phyloP scores from a whole-genome alignment of 352 stramenopile species.

The Globisporangium spinosum region DNA sequence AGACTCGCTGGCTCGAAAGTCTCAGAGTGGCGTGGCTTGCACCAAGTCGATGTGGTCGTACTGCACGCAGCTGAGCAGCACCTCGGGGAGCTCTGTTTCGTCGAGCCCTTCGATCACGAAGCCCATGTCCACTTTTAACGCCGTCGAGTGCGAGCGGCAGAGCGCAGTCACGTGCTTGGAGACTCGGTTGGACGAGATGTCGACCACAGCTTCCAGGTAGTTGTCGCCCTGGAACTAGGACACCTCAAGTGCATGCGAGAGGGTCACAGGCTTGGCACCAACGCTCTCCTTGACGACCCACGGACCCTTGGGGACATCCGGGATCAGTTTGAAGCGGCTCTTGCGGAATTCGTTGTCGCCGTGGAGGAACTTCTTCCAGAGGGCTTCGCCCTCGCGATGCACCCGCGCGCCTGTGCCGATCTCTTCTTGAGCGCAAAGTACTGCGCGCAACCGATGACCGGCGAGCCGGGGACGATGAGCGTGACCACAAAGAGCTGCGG shows the following conservation, averaged over 20 bases:
- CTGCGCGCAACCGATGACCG: constrained; percentile 64
- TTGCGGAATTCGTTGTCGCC: constrained; percentile 68
- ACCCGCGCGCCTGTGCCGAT: constrained; percentile 11
- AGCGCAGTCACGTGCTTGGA: constrained; percentile 78
- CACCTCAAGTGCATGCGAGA: constrained; percentile 60
- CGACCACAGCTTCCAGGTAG: constrained; percentile 76
- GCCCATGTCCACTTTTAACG: constrained; percentile 71
- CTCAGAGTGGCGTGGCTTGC: constrained; percentile 45
- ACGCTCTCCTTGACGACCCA: constrained; percentile 85
- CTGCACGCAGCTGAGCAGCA: constrained; percentile 74
- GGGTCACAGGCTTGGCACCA: constrained; percentile 70
- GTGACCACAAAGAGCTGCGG: constrained; percentile 75
- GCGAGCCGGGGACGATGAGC: constrained; percentile 63
- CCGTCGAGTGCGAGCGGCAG: constrained; percentile 60
- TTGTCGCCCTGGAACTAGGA: constrained; percentile 51
- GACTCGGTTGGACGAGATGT: constrained; percentile 71
- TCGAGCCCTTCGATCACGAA: constrained; percentile 75
- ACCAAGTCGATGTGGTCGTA: constrained; percentile 75
- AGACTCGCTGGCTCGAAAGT: not conserved
- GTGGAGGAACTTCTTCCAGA: constrained; percentile 65
- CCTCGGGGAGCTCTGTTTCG: constrained; percentile 69
- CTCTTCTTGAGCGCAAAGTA: constrained; percentile 63
- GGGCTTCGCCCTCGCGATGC: constrained; percentile 29
- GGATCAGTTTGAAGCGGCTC: constrained; percentile 78
- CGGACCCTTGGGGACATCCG: constrained; percentile 66